A percentile compares a stretch with the other conserved stretches of the same genome.
These are phyloP conservation scores for Chaetoscypha palmicola DNA, from an alignment of 2,329 filamentous ascomycete species.

Conservation along the genomic window DNA sequence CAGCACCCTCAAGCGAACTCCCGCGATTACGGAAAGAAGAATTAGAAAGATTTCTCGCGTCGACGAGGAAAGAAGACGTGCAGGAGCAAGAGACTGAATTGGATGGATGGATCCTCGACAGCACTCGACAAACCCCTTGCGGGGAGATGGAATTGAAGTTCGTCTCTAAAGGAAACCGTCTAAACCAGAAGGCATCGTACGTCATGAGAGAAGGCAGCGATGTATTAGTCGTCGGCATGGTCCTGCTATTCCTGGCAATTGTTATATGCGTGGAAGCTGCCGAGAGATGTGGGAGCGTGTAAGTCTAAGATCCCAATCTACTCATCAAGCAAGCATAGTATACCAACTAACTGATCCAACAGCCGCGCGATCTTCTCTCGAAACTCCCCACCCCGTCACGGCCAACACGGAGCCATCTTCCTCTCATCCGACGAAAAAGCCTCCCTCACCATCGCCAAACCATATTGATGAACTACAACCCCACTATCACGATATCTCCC, in stretches of 20 bases:
- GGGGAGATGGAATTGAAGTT: not conserved
- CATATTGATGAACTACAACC: no score
- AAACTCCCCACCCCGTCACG: not conserved
- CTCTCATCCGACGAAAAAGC: not conserved
- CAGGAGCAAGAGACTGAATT: not conserved
- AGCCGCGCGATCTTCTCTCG: not conserved
- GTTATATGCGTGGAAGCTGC: conserved; percentile 22
- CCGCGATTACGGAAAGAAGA: conserved; percentile 21
- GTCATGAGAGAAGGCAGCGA: conserved; percentile 22
- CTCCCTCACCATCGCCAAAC: not conserved
- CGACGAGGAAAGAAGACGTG: conserved; percentile 10
- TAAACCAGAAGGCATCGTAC: conserved; percentile 1
- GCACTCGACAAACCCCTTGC: not conserved
- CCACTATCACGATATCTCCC: no score
- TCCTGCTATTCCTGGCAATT: conserved; percentile 23
- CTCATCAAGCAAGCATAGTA: not conserved
- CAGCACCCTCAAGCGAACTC: conserved; percentile 23
- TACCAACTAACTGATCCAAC: not conserved
- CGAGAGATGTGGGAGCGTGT: conserved; percentile 20
- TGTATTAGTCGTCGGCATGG: conserved; percentile 27
- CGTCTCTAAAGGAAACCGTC: not conserved
- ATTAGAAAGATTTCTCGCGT: conserved; percentile 15
- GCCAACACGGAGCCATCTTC: not conserved
- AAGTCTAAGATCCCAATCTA: conserved; percentile 6
- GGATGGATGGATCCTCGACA: not conserved